Evolutionary conservation across 306 rosid species (phyloP).

Genomic region (Dalbergia oliveri): DNA sequence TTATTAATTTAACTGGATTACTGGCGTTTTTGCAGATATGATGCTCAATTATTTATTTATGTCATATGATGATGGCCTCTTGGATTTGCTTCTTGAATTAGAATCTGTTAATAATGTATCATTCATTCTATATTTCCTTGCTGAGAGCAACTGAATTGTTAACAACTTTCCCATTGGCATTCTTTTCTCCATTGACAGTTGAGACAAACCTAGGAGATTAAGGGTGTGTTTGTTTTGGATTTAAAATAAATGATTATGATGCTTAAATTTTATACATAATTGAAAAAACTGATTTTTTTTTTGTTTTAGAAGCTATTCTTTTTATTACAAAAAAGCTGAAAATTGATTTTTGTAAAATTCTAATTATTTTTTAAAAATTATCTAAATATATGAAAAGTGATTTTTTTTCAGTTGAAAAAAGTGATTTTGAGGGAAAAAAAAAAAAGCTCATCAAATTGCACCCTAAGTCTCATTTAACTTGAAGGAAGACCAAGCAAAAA

Average conservation of each 20-base stretch:
- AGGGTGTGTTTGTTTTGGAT: too few species aligned
- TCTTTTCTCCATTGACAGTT: background rate
- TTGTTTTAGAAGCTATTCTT: too few species aligned
- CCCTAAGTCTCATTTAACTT: background rate
- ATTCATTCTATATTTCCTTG: background rate
- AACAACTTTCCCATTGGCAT: background rate
- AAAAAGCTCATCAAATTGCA: too few species aligned
- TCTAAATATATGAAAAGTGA: too few species aligned
- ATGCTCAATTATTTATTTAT: slow-evolving; percentile 16
- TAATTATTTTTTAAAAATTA: too few species aligned
- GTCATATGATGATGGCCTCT: background rate
- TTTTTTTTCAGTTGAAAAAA: too few species aligned
- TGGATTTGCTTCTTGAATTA: background rate
- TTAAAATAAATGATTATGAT: too few species aligned
- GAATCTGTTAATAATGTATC: slow-evolving; percentile 9
- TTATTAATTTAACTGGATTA: background rate
- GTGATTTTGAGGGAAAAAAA: too few species aligned
- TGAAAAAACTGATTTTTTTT: too few species aligned
- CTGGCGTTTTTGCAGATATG: slow-evolving; percentile 9
- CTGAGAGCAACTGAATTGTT: background rate
- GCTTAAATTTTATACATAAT: too few species aligned
- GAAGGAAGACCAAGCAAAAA: background rate
- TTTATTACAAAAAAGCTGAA: too few species aligned
- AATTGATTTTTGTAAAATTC: too few species aligned
- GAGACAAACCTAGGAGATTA: background rate